Evolutionary conservation across 164 flowering plant species (phyloP), one percentile per base, ranked within the genome.

Genomic region (Magnolia officinalis): DNA sequence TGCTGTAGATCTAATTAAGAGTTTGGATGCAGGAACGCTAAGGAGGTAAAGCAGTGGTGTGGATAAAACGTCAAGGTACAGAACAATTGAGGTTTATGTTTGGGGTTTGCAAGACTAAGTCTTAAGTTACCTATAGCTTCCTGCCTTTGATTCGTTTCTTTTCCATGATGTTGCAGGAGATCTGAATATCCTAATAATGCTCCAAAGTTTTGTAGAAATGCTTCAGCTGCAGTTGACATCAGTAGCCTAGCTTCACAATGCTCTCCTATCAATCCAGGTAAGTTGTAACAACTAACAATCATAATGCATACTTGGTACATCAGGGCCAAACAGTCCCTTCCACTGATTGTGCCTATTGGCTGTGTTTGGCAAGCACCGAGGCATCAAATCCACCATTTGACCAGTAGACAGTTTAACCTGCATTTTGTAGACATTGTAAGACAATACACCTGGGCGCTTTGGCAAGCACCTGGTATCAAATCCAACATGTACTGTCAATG

Each of bases 311-410:
- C 2, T 26, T 26, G 29, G 29, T 26, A 26, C 29, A 26, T 26
- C 29, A 1, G 29, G 29, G 29, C 98, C 98, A 84, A 90, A 93
- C 61, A 93, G 84, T 6, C 98, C 98, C 84, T 93, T 93, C 98
- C 98, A 95, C 72, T 95, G 91, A 72, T 93, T 93, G 81, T 95
- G 98, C 78, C 96, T 85, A 75, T 88, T 82, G 20, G 98, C 95
- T 20, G 98, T 94, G 85, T 94, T 90, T 13, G 98, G 97, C 67
- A 94, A 81, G 85, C 94, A 94, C 97, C 98, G 92, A 24, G 98
- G 98, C 77, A 93, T 92, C 81, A 95, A 83, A 83, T 92, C 97
- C 70, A 88, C 94, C 75, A 90, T 19, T 84, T 93, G 95, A 20
- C 97, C 98, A 67, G 80, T 86, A 2, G 95, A 90, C 63, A 95